phyloP scores from a whole-genome alignment of 768 basidiomycete species.

The Candolleomyces eurysporus region DNA sequence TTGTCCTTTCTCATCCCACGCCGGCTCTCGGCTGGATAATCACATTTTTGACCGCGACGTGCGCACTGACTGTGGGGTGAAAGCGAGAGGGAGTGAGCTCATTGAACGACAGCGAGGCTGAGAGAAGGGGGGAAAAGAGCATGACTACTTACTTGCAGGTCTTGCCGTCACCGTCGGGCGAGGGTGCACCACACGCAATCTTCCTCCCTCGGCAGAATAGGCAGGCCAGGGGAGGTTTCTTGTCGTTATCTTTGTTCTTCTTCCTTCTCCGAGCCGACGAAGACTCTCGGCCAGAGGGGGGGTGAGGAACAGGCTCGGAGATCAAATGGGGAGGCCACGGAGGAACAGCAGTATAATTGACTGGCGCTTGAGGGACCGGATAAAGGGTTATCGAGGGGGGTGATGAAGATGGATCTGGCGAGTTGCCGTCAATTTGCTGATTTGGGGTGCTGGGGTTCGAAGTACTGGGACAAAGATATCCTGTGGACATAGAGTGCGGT shows the following conservation, averaged over 20 bases:
- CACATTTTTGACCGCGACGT: conserved; percentile 65
- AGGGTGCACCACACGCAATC: conserved; percentile 65
- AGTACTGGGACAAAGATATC: background rate
- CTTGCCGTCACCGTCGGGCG: conserved; percentile 49
- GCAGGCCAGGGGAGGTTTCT: conserved; percentile 64
- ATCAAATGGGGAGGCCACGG: conserved; percentile 14
- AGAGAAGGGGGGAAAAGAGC: conserved; percentile 2
- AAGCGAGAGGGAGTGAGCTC: conserved; percentile 21
- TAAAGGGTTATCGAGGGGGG: conserved; percentile 4
- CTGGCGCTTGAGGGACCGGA: conserved; percentile 3
- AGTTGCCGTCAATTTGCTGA: background rate
- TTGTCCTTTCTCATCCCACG: conserved; percentile 65
- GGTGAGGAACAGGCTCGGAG: conserved; percentile 8
- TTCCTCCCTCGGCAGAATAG: conserved; percentile 66
- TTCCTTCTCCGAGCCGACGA: conserved; percentile 30
- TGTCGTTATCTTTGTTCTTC: conserved; percentile 45
- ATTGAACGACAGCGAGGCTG: conserved; percentile 1
- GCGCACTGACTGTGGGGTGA: conserved; percentile 61
- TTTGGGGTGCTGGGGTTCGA: background rate
- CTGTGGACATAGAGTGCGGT: background rate
- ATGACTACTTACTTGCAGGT: conserved; percentile 61
- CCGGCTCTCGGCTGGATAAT: conserved; percentile 68
- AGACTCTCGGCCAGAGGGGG: background rate
- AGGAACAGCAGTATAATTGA: background rate
- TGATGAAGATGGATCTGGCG: background rate